Evolutionary conservation across 2,329 filamentous ascomycete species (phyloP).

Genomic region (Penicillium sp.): DNA sequence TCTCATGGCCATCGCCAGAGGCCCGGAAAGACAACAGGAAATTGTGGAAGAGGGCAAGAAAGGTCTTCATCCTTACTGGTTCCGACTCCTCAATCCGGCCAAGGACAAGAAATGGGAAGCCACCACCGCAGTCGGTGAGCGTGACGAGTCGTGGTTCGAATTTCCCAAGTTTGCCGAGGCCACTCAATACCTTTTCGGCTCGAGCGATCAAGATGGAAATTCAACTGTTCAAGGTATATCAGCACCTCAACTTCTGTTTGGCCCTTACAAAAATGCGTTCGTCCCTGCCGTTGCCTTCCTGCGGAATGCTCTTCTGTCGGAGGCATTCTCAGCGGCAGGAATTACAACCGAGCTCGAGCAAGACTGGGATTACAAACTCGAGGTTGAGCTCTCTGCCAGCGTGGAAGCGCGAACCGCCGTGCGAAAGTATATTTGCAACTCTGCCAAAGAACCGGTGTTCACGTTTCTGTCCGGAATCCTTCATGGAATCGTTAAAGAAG

Average conservation of each 20-base stretch:
- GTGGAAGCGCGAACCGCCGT: conserved; percentile 66
- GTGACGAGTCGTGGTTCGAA: conserved; percentile 52
- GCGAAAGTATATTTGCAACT: conserved; percentile 42
- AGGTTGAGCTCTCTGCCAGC: conserved; percentile 74
- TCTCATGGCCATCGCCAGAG: conserved; percentile 74
- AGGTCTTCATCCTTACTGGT: conserved; percentile 82
- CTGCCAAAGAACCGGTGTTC: conserved; percentile 46
- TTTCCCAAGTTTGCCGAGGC: conserved; percentile 49
- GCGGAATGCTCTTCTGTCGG: conserved; percentile 64
- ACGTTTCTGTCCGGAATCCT: conserved; percentile 54
- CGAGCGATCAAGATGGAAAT: conserved; percentile 25
- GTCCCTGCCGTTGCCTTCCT: conserved; percentile 74
- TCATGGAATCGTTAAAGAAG: conserved; percentile 50
- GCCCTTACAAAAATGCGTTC: conserved; percentile 59
- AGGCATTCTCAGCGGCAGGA: conserved; percentile 57
- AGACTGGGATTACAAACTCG: conserved; percentile 84
- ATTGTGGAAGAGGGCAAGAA: conserved; percentile 88
- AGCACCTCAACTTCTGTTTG: conserved; percentile 35
- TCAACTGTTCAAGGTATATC: conserved; percentile 47
- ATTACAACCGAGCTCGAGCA: conserved; percentile 66
- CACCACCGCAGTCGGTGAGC: conserved; percentile 60
- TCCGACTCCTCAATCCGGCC: conserved; percentile 64
- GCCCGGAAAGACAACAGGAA: conserved; percentile 73
- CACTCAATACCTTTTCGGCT: conserved; percentile 41
- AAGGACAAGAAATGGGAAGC: conserved; percentile 51